Evolutionary conservation across 345 rosid genomes (phyloP).

Genomic region (Hirschfeldia incana): DNA sequence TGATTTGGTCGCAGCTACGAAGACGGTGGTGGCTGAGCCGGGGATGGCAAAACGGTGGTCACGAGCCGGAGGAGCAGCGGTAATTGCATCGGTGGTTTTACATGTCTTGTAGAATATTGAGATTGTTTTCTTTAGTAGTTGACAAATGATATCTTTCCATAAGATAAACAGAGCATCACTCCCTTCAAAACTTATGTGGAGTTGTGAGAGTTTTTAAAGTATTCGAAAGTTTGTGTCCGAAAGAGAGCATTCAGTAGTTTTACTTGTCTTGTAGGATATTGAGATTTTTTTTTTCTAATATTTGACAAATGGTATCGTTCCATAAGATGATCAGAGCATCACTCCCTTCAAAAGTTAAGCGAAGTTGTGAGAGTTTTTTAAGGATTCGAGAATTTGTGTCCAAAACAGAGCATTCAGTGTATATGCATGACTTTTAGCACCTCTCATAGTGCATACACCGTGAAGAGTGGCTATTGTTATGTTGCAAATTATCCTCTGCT

Average conservation of each 20-base stretch:
- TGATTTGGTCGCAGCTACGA: conserved; percentile 8
- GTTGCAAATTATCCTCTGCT: too few species aligned
- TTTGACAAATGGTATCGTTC: conserved; percentile 1
- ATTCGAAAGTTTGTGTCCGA: background rate
- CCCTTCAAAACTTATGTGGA: background rate
- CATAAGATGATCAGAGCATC: background rate
- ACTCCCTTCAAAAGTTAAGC: background rate
- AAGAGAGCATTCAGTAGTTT: conserved; percentile 1
- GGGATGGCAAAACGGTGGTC: conserved; percentile 30
- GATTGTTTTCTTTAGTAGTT: background rate
- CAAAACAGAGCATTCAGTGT: background rate
- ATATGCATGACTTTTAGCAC: too few species aligned
- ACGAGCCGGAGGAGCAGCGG: conserved; percentile 8
- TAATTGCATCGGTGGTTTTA: conserved; percentile 18
- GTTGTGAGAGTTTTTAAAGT: background rate
- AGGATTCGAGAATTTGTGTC: background rate
- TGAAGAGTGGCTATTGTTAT: too few species aligned
- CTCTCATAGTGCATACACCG: too few species aligned
- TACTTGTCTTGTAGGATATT: conserved; percentile 15
- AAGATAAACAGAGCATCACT: conserved; percentile 1
- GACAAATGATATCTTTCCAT: background rate
- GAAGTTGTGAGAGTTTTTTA: background rate
- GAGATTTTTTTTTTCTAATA: background rate
- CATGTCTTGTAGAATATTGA: conserved; percentile 11
- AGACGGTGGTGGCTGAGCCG: background rate